Evolutionary conservation across 2,329 filamentous ascomycete species (phyloP).

Genomic region (Madurella fahalii): DNA sequence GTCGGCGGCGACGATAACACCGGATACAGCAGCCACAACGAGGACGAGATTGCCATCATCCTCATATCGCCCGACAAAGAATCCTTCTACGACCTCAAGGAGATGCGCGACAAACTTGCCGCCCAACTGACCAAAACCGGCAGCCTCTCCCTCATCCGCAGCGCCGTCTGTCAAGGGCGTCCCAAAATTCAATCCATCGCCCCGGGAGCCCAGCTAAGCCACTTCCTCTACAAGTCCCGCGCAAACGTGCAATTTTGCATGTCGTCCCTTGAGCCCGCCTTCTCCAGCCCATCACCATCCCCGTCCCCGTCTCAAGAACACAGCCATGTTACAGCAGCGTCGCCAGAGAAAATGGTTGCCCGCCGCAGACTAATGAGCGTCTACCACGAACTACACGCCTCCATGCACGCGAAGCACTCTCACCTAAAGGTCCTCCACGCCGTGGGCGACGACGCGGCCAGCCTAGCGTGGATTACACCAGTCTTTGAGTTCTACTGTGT

Average conservation of each 20-base stretch:
- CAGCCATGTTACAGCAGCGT: background rate
- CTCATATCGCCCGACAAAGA: conserved; percentile 92
- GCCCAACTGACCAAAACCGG: conserved; percentile 72
- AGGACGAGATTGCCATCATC: conserved; percentile 77
- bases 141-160: conserved; percentile 68
- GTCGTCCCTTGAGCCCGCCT: conserved; percentile 72
- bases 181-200: conserved; percentile 70
- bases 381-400: conserved; percentile 80
- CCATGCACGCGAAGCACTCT: conserved; percentile 78
- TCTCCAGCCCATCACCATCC: conserved; percentile 32
- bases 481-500: conserved; percentile 93
- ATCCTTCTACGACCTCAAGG: conserved; percentile 83
- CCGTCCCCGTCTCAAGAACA: background rate
- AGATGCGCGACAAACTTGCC: conserved; percentile 60
- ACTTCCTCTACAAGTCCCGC: conserved; percentile 94
- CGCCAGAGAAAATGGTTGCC: conserved; percentile 45
- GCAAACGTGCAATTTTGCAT: conserved; percentile 95
- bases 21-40: conserved; percentile 58
- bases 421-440: conserved; percentile 84
- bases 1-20: background rate
- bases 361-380: conserved; percentile 72
- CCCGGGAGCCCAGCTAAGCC: conserved; percentile 73
- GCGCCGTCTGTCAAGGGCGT: conserved; percentile 67
- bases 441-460: conserved; percentile 68
- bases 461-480: conserved; percentile 86